Evolutionary conservation across 768 basidiomycete genomes (phyloP), one percentile per base, ranked within the genome.

Genomic region (Kwoniella pini): DNA sequence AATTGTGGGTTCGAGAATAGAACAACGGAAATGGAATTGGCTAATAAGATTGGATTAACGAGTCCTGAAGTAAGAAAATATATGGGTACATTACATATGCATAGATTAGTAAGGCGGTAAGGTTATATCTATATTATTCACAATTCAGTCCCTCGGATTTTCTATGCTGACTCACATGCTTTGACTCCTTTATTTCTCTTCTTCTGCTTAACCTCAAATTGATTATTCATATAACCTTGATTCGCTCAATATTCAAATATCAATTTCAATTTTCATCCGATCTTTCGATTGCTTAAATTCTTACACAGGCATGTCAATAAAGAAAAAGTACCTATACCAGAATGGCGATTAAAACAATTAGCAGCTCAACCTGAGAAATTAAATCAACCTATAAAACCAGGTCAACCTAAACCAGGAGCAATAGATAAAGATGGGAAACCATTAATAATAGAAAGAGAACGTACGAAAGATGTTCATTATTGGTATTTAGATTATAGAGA

Each of bases 401-500:
- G 44, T 1, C 55, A 56, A 33, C 43, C 44, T 10, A 51, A 44
- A 30, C 57, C 57, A 4, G 57, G 57, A 15, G 57, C 57, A 15
- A 51, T 59, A 53, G 54, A 57, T 63, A 53, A 65, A 60, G 42
- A 46, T 55, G 57, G 27, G n/a, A 49, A 44, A 49, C 33, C 56
- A 10, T 31, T 46, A 19, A 52, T 40, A 31, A 44, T 42, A 5
- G 63, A 66, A 12, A 43, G 30, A 39, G 62, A 60, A 33, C 86
- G 94, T 62, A 88, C 89, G 61, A 87, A 89, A 61, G 88, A 88
- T 64, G 87, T 88, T 71, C 88, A 90, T 72, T 99, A 97, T 82
- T 99, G 90, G 82, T 97, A 91, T 80, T 89, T 99, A 76, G 88
- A 99, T 80, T 93, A 95, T 79, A 86, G 91, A 71, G 86, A 87